Conservation (phyloP, 1,139 yeast genomes). For the Diutina neorugosa region DNA sequence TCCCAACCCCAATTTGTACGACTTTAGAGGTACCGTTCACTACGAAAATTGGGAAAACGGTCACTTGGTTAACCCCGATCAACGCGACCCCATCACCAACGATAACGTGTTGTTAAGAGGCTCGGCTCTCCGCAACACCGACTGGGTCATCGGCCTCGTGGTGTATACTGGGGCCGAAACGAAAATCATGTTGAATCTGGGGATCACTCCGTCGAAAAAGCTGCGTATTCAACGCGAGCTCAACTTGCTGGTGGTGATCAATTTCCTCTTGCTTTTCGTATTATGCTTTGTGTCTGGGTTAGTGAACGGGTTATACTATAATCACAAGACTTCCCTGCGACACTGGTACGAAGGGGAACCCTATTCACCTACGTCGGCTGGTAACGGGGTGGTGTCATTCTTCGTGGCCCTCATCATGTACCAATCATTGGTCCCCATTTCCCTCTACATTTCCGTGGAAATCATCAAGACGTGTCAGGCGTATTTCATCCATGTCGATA, state of each 20-base stretch:
- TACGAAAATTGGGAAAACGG: conserved; percentile 27
- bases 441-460: conserved; percentile 47
- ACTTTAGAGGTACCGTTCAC: conserved; percentile 38
- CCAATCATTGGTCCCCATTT: conserved; percentile 48
- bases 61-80: conserved; percentile 34
- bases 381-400: conserved; percentile 29
- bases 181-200: conserved; percentile 46
- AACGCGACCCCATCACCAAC: conserved; percentile 41
- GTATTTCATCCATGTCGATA: conserved; percentile 26
- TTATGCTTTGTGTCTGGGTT: conserved; percentile 41
- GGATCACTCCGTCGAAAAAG: conserved; percentile 45
- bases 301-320: conserved; percentile 41
- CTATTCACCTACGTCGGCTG: conserved; percentile 36
- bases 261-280: conserved; percentile 33
- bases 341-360: conserved; percentile 34
- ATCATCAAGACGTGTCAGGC: conserved; percentile 50
- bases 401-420: conserved; percentile 43
- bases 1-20: conserved; percentile 42
- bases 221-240: conserved; percentile 40
- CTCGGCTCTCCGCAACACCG: conserved; percentile 39
- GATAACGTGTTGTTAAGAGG: conserved; percentile 42
- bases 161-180: conserved; percentile 44
- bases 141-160: conserved; percentile 43
- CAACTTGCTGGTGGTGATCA: conserved; percentile 38
- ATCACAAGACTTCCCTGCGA: conserved; percentile 20